A percentile compares a stretch with the other conserved stretches of the same genome.
Evolutionary conservation across 306 rosid genomes (phyloP).

Genomic region (Rubus idaeus): DNA sequence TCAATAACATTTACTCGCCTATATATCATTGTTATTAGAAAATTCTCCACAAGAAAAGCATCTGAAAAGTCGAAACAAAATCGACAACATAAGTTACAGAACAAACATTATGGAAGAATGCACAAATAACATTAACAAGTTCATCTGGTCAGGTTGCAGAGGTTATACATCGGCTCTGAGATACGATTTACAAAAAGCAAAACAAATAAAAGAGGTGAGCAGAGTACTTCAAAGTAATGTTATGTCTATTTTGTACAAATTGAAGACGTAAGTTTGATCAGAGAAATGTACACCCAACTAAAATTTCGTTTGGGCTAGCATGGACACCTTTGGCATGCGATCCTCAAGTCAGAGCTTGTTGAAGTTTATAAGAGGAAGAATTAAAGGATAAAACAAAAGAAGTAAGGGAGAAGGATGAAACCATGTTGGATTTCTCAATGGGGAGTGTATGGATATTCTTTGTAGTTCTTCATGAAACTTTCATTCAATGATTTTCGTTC

Average conservation of each 20-base stretch:
- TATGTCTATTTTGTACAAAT: conserved; percentile 42
- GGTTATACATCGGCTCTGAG: conserved; percentile 26
- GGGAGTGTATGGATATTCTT: no score
- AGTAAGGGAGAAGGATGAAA: no score
- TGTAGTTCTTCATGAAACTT: no score
- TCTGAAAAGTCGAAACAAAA: conserved; percentile 1
- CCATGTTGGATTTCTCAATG: no score
- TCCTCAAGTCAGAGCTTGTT: conserved; percentile 44
- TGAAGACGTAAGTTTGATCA: conserved; percentile 26
- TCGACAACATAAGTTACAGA: not conserved
- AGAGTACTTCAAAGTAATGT: conserved; percentile 21
- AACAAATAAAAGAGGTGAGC: conserved; percentile 15
- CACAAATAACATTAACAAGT: conserved; percentile 18
- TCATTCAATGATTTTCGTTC: no score
- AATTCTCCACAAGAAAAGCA: not conserved
- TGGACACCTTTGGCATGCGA: conserved; percentile 30
- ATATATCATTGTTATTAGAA: not conserved
- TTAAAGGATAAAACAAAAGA: no score
- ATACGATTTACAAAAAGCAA: conserved; percentile 28
- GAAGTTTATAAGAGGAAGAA: no score
- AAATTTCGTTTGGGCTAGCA: conserved; percentile 16
- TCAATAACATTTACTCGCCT: not conserved
- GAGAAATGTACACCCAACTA: conserved; percentile 35
- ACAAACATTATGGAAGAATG: conserved; percentile 13
- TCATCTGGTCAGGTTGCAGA: conserved; percentile 16